Base-by-base conservation (phyloP, 805 yeast genomes). In the Pichia pseudocactophila region DNA sequence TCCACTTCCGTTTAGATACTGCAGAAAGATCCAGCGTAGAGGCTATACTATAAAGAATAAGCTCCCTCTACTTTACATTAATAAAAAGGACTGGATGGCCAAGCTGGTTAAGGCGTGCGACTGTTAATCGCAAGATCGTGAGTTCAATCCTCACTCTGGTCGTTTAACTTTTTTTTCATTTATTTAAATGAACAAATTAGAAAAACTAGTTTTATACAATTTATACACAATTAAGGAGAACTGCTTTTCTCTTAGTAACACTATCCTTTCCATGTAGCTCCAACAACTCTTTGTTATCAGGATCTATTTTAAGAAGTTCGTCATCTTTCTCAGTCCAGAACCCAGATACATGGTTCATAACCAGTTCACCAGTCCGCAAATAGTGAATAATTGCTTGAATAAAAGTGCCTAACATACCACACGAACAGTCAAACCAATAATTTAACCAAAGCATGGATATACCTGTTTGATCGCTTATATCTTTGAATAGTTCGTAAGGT, bases 81-180 rank as follows among this genome's bases (percentile, higher is more conserved):
- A n/a, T n/a, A n/a, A n/a, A n/a, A n/a, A n/a, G n/a, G 74, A 68
- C 73, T 68, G 62, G 72, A 66, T 70, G 74, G 74, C 75, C 76
- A 70, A 71, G 75, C 63, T 70, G 74, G 74, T 69, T 58, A 70
- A 70, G 75, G 75, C 75, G 73, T 70, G 74, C 75, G 76, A 71
- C 76, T 71, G 76, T 71, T 71, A 71, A 71, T 71, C 76, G 75
- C 75, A 71, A 71, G 76, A 71, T 69, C 76, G 76, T 59, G 75
- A 71, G 76, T 71, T 71, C 76, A 64, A 71, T 62, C 76, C 76
- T 71, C 75, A 59, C 76, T 68, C 73, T 59, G 76, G 74, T 70
- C 76, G 76, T n/a, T n/a, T n/a, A n/a, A n/a, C n/a, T n/a, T n/a
- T n/a, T n/a, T n/a, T n/a, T n/a, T n/a, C n/a, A n/a, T n/a, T n/a